Percentiles rank a stretch among this genome's conserved stretches.
phyloP scores from a whole-genome alignment of 2,329 filamentous ascomycete genomes.

The Gnomoniopsis sp. region DNA sequence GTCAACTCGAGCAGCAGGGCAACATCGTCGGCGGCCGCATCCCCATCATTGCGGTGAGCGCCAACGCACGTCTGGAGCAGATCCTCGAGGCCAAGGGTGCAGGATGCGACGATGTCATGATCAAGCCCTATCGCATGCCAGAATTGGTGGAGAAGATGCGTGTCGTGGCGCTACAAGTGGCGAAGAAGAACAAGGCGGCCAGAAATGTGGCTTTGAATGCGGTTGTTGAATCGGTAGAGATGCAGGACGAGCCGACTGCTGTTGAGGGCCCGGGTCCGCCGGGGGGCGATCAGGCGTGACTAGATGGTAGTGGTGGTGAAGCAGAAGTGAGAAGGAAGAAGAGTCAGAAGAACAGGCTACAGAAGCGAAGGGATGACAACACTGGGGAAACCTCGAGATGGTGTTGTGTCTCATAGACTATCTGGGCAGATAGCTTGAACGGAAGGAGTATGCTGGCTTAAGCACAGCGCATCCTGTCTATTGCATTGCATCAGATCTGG shows the following conservation, averaged over 20 bases:
- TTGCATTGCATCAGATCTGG: not conserved
- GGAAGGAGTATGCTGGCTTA: not conserved
- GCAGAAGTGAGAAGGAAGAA: not conserved
- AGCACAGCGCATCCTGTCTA: not conserved
- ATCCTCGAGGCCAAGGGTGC: conserved; percentile 46
- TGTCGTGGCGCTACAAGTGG: conserved; percentile 34
- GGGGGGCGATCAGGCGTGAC: not conserved
- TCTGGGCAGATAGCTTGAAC: not conserved
- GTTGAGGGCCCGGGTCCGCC: not conserved
- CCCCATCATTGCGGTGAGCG: conserved; percentile 64
- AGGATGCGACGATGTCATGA: conserved; percentile 62
- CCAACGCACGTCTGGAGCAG: conserved; percentile 65
- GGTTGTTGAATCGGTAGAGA: not conserved
- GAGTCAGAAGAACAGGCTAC: not conserved
- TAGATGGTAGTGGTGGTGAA: not conserved
- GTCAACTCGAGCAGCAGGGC: conserved; percentile 55
- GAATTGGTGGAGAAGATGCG: conserved; percentile 60
- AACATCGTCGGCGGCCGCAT: conserved; percentile 49
- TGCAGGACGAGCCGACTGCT: not conserved
- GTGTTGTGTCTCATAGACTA: not conserved
- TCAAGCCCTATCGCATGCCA: conserved; percentile 67
- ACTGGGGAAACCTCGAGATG: not conserved
- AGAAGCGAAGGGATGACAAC: not conserved
- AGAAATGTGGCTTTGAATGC: not conserved
- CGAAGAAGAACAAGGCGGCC: conserved; percentile 16